Base-by-base conservation (phyloP, 2,329 filamentous ascomycete genomes). In the Parastagonospora avenae region DNA sequence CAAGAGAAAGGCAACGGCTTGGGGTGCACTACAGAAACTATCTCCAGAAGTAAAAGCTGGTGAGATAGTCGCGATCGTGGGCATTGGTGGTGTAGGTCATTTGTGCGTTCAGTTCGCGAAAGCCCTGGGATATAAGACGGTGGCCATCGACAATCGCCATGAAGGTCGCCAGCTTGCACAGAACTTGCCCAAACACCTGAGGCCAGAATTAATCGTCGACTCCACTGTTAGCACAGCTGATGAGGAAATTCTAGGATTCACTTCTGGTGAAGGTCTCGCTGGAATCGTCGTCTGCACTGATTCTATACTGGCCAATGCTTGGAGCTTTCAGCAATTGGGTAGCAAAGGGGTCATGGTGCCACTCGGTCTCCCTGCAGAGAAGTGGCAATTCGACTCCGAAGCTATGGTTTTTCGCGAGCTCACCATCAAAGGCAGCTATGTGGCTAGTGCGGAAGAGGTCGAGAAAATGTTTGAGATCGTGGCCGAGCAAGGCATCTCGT, bases 41-140 rank as follows among this genome's bases (percentile, higher is more conserved):
- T 56, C 44, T 33, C 57, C 57, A 31, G 59, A 63, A 8, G 58
- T 60, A 16, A 78, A 81, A 37, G 83, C 89, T 5, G 90, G 90
- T 16, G 85, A 93, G 73, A 84, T 80, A 14, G 84, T 95, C 12
- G 91, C 89, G 57, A 86, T 95, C 54, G 89, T 93, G 48, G 91
- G 91, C 63, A 91, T 90, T 19, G 90, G 90, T 54, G 89, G 90
- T 57, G 82, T 95, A 50, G 90, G 90, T n/a, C 85, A 82, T 50
- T 78, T 93, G 59, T 90, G 89, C 19, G 79, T 89, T 59, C 92
- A 96, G 77, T 95, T 94, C 74, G 59, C 64, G 9, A 64, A 64
- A 50, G 63, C 64, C 10, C 54, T 69, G 55, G 63, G 61, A 5
- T 63, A 54, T 43, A 54, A 42, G 11, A 58, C 57, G 0, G 49